Evolutionary conservation across 495 filamentous ascomycete species (phyloP), one percentile per base, ranked within the genome.

Genomic region (Chaetomidium leptoderma): DNA sequence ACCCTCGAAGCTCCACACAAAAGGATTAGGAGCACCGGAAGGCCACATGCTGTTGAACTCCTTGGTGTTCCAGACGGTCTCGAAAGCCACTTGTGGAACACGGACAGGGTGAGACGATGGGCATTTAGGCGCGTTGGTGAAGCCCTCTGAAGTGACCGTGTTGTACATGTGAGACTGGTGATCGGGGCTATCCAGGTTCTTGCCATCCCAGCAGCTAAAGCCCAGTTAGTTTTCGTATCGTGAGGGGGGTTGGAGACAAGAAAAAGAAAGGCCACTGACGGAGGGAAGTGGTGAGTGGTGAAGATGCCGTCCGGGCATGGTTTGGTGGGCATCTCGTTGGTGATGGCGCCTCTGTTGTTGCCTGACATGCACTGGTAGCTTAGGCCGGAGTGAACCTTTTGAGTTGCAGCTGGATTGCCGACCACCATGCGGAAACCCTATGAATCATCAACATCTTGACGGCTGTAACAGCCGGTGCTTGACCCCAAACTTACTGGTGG

Each of bases 381-480:
- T 10, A 81, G 70, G 32, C 77, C 76, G 49, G 66, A 61, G 48
- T 72, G 66, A 2, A 59, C 50, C 60, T 72, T 68, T 29, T 62
- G 63, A 14, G 71, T 24, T n/a, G 66, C 63, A 27, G 65, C 71
- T 24, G 78, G 77, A 57, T 56, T 72, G 60, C 77, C 77, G 49
- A 78, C 74, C 0, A 74, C 76, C 77, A 81, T 79, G 26, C 78
- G 76, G 70, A 81, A 80, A 27, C 78, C 76, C 75, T 78, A 47
- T 33, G n/a, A n/a, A n/a, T n/a, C n/a, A n/a, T n/a, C n/a, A n/a
- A n/a, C n/a, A n/a, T n/a, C n/a, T n/a, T n/a, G n/a, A n/a, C n/a
- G n/a, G n/a, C n/a, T n/a, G n/a, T n/a, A 26, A 24, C 2, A 3
- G 32, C 11, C 13, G 5, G 19, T 4, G 48, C 13, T 39, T 6